Evolutionary conservation across 2,329 filamentous ascomycete genomes (phyloP).

Genomic region (Akanthomyces dipterigenus): DNA sequence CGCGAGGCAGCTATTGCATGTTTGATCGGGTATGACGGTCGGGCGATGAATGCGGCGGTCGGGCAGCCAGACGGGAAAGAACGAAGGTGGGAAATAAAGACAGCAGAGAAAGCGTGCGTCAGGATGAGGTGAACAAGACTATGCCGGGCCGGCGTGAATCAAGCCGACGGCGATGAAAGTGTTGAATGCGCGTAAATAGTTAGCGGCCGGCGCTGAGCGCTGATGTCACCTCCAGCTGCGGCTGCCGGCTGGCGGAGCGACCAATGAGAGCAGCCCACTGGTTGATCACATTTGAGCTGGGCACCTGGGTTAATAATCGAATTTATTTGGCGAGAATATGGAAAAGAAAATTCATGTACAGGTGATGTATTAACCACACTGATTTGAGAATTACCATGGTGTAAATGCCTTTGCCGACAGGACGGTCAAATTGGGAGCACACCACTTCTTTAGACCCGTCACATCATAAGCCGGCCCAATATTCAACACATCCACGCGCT

Average conservation of each 20-base stretch:
- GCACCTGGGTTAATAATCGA: too few relatives aligned
- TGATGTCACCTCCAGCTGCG: conserved; percentile 3
- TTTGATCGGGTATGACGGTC: too few relatives aligned
- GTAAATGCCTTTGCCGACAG: too few relatives aligned
- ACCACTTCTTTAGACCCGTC: neutral
- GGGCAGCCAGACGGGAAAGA: neutral
- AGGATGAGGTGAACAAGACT: neutral
- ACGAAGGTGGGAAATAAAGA: too few relatives aligned
- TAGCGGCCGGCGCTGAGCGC: neutral
- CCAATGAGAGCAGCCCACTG: neutral
- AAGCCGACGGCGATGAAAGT: neutral
- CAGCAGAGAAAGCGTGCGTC: neutral
- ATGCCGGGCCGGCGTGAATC: neutral
- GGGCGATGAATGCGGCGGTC: neutral
- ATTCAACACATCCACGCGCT: neutral
- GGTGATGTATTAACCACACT: too few relatives aligned
- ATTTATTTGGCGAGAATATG: neutral
- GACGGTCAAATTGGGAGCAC: neutral
- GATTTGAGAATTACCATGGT: too few relatives aligned
- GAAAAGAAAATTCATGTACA: too few relatives aligned
- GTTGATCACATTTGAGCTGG: neutral
- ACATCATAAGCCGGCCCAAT: neutral
- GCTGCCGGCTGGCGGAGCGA: neutral
- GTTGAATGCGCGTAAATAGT: neutral
- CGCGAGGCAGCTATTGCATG: neutral